These are phyloP conservation scores for Luvunga scandens DNA, from an alignment of 345 rosid species.

Conservation along the genomic window DNA sequence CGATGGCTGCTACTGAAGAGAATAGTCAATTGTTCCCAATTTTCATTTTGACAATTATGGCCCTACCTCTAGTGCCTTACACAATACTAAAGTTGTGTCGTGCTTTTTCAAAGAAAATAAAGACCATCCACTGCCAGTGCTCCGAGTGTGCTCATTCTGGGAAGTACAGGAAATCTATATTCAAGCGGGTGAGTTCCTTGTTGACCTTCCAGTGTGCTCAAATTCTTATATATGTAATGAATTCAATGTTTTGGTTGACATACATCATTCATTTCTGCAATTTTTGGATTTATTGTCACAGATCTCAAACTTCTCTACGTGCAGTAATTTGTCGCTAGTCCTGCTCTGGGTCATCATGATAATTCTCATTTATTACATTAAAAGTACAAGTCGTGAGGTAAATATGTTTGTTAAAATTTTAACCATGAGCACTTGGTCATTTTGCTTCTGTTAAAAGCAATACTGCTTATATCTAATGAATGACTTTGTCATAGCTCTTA, in stretches of 20 bases:
- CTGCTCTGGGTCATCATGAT: conserved; percentile 87
- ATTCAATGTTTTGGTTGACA: neutral
- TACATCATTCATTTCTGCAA: neutral
- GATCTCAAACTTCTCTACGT: conserved; percentile 93
- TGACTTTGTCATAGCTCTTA: neutral
- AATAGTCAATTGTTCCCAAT: conserved; percentile 85
- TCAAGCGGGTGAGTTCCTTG: conserved; percentile 52
- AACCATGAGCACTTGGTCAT: neutral
- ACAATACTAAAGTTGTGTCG: conserved; percentile 67
- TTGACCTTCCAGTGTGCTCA: neutral
- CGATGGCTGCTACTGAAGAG: conserved; percentile 94
- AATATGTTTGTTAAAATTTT: conserved; percentile 6
- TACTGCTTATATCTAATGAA: neutral
- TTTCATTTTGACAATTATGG: conserved; percentile 94
- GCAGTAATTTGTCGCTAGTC: conserved; percentile 81
- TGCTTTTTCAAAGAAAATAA: conserved; percentile 67
- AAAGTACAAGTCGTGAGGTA: conserved; percentile 86
- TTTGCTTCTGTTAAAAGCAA: neutral
- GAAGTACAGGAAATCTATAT: conserved; percentile 83
- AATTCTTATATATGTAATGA: neutral
- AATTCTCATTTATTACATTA: conserved; percentile 83
- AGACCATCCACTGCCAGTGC: conserved; percentile 81
- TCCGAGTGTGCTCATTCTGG: conserved; percentile 76
- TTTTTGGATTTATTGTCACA: conserved; percentile 33
- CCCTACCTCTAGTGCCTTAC: conserved; percentile 87